Conservation (phyloP, 2,329 filamentous ascomycete species). For the Botryotinia globosa region DNA sequence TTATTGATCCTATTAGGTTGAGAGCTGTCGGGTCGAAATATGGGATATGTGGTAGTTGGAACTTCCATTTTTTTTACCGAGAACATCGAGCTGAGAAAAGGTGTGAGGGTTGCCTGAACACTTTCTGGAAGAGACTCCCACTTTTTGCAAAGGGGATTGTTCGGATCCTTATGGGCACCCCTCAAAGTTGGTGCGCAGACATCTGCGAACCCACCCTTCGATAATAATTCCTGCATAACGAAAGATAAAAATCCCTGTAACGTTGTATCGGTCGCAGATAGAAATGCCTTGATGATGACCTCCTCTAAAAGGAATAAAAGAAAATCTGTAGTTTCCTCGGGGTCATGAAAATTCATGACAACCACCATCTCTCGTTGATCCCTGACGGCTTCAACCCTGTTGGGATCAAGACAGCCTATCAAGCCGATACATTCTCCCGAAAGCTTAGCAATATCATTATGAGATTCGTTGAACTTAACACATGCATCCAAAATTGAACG, state of each 20-base stretch:
- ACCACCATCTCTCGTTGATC: conserved; percentile 83
- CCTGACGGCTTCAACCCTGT: conserved; percentile 76
- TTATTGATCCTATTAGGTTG: conserved; percentile 64
- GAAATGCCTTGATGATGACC: conserved; percentile 85
- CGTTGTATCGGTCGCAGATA: conserved; percentile 83
- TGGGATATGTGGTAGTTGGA: conserved; percentile 65
- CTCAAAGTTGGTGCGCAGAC: conserved; percentile 41
- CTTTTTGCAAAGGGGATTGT: conserved; percentile 63
- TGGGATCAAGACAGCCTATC: conserved; percentile 88
- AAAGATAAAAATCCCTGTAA: conserved; percentile 90
- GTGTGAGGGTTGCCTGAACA: conserved; percentile 77
- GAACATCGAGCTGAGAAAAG: conserved; percentile 84
- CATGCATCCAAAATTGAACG: conserved; percentile 82
- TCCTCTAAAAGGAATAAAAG: conserved; percentile 80
- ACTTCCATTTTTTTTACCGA: conserved; percentile 59
- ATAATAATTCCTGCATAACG: conserved; percentile 88
- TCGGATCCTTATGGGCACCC: conserved; percentile 41
- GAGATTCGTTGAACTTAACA: conserved; percentile 70
- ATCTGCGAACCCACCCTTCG: conserved; percentile 69
- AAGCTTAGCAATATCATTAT: conserved; percentile 65
- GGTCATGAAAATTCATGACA: conserved; percentile 77
- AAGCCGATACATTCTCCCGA: conserved; percentile 82
- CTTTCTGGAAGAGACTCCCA: conserved; percentile 77
- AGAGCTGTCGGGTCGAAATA: conserved; percentile 53
- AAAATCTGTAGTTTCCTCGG: conserved; percentile 80